Evolutionary conservation across 2,329 filamentous ascomycete genomes (phyloP).

Genomic region (Aspergillus sp.): DNA sequence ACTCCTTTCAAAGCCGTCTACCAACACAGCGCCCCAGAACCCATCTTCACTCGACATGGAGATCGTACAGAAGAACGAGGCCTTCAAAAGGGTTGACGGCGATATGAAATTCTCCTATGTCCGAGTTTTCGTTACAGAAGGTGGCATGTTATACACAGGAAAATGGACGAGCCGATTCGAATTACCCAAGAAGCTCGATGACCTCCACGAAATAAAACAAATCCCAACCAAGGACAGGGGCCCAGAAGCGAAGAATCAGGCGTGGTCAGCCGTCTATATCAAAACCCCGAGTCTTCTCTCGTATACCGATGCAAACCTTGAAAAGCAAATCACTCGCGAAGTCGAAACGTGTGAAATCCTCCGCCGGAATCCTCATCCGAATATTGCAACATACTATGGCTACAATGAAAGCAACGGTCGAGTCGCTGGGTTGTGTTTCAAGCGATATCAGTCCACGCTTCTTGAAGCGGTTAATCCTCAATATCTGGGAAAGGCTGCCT

Average conservation of each 20-base stretch:
- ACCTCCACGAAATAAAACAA: slow-evolving; percentile 18
- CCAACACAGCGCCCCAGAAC: too few species aligned
- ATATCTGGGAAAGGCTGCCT: slow-evolving; percentile 17
- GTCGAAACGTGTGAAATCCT: slow-evolving; percentile 25
- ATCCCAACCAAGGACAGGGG: slow-evolving; percentile 18
- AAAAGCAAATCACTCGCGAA: slow-evolving; percentile 21
- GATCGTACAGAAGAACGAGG: slow-evolving; percentile 21
- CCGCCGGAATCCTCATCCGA: slow-evolving; percentile 26
- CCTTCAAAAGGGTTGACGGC: slow-evolving; percentile 18
- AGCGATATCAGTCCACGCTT: slow-evolving; percentile 22
- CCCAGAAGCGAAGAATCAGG: slow-evolving; percentile 12
- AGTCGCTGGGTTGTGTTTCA: slow-evolving; percentile 28
- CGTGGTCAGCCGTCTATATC: slow-evolving; percentile 21
- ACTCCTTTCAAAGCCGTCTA: too few species aligned
- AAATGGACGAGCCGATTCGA: slow-evolving; percentile 20
- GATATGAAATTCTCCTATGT: slow-evolving; percentile 23
- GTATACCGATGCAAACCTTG: slow-evolving; percentile 16
- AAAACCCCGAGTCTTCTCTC: slow-evolving; percentile 24
- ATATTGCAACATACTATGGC: slow-evolving; percentile 26
- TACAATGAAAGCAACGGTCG: slow-evolving; percentile 15
- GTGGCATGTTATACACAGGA: slow-evolving; percentile 21
- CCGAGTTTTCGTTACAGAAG: slow-evolving; percentile 18
- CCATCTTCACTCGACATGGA: slow-evolving; percentile 12
- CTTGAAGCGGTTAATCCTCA: slow-evolving; percentile 23
- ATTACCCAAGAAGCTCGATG: slow-evolving; percentile 13